Conservation (phyloP, 352 stramenopile genomes). For the Globisporangium cederbergense region DNA sequence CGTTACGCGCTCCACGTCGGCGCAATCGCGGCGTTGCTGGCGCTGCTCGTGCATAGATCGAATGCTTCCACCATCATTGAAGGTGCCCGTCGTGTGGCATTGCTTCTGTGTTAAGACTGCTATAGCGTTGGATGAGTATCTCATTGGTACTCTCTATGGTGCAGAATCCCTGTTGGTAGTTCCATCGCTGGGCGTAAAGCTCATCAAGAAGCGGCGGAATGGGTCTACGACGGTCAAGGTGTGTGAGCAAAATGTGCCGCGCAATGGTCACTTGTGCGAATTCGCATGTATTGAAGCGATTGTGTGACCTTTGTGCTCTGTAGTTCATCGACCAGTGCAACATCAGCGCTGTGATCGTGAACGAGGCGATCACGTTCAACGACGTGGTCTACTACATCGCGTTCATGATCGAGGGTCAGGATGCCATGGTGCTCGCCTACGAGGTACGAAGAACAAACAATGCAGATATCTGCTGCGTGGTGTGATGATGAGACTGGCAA, state of each 20-base stretch:
- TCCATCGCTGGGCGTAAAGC: constrained; percentile 66
- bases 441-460: constrained; percentile 39
- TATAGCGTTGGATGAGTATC: background rate
- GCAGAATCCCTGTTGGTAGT: constrained; percentile 77
- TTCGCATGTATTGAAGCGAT: background rate
- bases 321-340: constrained; percentile 44
- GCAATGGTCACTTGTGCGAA: background rate
- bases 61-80: constrained; percentile 5
- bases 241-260: background rate
- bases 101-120: background rate
- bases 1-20: background rate
- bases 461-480: background rate
- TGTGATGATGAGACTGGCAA: background rate
- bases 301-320: background rate
- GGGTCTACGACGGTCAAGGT: constrained; percentile 32
- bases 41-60: constrained; percentile 6
- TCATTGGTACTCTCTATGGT: background rate
- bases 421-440: constrained; percentile 72
- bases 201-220: constrained; percentile 56
- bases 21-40: background rate
- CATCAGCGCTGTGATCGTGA: constrained; percentile 72
- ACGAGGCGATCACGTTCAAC: constrained; percentile 78
- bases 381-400: constrained; percentile 82
- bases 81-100: background rate
- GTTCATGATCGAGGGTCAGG: constrained; percentile 65